These are phyloP conservation scores for Flaveria trinervia DNA, from an alignment of 129 eudicot species.

Conservation along the genomic window DNA sequence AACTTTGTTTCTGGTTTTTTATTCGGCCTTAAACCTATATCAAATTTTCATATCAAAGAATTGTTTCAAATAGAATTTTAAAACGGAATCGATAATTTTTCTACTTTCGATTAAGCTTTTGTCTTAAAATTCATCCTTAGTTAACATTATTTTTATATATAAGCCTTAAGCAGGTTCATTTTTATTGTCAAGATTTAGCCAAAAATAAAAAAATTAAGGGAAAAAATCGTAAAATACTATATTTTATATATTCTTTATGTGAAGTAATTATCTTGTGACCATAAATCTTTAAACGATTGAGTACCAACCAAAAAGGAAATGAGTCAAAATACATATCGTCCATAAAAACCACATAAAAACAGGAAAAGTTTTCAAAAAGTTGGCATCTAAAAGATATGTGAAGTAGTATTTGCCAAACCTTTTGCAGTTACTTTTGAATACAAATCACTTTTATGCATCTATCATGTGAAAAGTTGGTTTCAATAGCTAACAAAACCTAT, in stretches of 20 bases:
- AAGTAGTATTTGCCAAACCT: slow-evolving; percentile 45
- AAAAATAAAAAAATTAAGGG: too few species aligned
- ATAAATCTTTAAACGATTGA: background rate
- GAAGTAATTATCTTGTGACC: background rate
- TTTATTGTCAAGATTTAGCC: too few species aligned
- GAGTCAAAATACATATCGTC: slow-evolving; percentile 37
- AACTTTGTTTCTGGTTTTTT: too few species aligned
- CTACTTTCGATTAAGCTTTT: too few species aligned
- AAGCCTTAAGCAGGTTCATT: too few species aligned
- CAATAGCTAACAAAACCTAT: slow-evolving; percentile 39
- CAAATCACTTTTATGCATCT: slow-evolving; percentile 33
- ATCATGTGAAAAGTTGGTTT: slow-evolving; percentile 37
- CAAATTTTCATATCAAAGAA: too few species aligned
- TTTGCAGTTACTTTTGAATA: slow-evolving; percentile 36
- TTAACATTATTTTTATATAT: background rate
- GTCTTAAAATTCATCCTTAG: too few species aligned
- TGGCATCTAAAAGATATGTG: slow-evolving; percentile 46
- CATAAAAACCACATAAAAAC: slow-evolving; percentile 37
- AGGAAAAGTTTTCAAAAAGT: slow-evolving; percentile 42
- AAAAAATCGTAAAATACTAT: too few species aligned
- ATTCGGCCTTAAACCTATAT: too few species aligned
- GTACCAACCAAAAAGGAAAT: slow-evolving; percentile 27
- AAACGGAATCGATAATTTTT: too few species aligned
- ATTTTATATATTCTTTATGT: background rate
- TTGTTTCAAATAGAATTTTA: too few species aligned